phyloP scores from a whole-genome alignment of 1,139 yeast genomes.

The Candida sp. region DNA sequence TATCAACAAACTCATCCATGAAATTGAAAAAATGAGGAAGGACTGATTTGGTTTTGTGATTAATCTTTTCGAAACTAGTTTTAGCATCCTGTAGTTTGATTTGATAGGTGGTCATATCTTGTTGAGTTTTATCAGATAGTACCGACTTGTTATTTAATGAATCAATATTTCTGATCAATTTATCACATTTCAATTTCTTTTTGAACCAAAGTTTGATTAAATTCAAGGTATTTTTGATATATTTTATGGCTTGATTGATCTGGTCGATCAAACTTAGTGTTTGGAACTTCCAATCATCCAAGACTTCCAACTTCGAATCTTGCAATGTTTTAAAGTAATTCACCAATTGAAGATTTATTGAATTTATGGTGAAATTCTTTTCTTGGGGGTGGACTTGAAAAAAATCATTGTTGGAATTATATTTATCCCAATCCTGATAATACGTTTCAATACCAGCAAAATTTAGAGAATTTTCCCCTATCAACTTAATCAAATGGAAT shows the following conservation, averaged over 20 bases:
- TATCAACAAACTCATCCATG: slow-evolving; percentile 51
- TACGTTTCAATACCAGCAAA: slow-evolving; percentile 43
- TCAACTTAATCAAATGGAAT: slow-evolving; percentile 27
- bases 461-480: slow-evolving; percentile 37
- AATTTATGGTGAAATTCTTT: slow-evolving; percentile 21
- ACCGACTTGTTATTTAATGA: slow-evolving; percentile 37
- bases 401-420: slow-evolving; percentile 27
- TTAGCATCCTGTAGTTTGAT: slow-evolving; percentile 25
- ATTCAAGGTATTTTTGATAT: slow-evolving; percentile 34
- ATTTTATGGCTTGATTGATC: slow-evolving; percentile 36
- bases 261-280: slow-evolving; percentile 27
- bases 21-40: slow-evolving; percentile 47
- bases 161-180: slow-evolving; percentile 35
- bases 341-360: slow-evolving; percentile 27
- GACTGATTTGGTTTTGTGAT: slow-evolving; percentile 33
- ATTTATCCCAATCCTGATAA: slow-evolving; percentile 31
- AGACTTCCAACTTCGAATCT: slow-evolving; percentile 25
- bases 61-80: slow-evolving; percentile 29
- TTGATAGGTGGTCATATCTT: slow-evolving; percentile 27
- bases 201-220: slow-evolving; percentile 43
- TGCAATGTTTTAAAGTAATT: slow-evolving; percentile 28
- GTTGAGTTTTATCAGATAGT: slow-evolving; percentile 38
- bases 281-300: slow-evolving; percentile 29
- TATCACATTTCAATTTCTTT: slow-evolving; percentile 40
- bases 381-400: slow-evolving; percentile 42